These are phyloP conservation scores for Aspergillus melleus DNA, from an alignment of 2,329 filamentous ascomycete genomes.

Conservation along the genomic window DNA sequence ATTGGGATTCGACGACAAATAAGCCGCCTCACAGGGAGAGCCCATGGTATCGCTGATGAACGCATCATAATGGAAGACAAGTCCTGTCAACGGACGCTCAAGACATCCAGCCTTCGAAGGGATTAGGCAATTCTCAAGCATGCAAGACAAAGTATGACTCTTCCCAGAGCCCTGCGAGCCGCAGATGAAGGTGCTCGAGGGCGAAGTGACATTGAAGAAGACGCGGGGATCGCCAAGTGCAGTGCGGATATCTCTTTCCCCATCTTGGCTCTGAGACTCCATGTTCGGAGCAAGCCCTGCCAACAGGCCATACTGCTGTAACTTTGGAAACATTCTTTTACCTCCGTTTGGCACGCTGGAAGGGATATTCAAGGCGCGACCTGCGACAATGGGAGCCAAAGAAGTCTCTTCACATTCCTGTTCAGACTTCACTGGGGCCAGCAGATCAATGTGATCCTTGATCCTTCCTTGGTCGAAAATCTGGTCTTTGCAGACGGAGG, in stretches of 20 bases:
- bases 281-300: neutral
- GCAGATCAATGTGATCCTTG: neutral
- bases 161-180: constrained; percentile 61
- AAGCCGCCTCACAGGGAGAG: constrained; percentile 61
- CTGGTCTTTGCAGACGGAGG: neutral
- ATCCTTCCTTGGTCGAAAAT: neutral
- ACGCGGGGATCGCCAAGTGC: constrained; percentile 11
- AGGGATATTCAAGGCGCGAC: neutral
- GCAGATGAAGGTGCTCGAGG: constrained; percentile 52
- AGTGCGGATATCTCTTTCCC: neutral
- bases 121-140: constrained; percentile 59
- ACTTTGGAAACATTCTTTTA: neutral
- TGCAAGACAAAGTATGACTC: constrained; percentile 45
- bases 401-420: neutral
- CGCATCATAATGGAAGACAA: constrained; percentile 67
- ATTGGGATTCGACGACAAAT: constrained; percentile 46
- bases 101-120: constrained; percentile 41
- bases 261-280: no score
- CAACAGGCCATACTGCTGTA: neutral
- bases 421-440: neutral
- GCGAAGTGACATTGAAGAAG: constrained; percentile 17
- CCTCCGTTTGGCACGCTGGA: neutral
- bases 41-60: constrained; percentile 52
- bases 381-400: neutral
- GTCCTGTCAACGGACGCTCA: constrained; percentile 48